Evolutionary conservation across 306 rosid species (phyloP), one percentile per base, ranked within the genome.

Genomic region (Datisca glomerata): DNA sequence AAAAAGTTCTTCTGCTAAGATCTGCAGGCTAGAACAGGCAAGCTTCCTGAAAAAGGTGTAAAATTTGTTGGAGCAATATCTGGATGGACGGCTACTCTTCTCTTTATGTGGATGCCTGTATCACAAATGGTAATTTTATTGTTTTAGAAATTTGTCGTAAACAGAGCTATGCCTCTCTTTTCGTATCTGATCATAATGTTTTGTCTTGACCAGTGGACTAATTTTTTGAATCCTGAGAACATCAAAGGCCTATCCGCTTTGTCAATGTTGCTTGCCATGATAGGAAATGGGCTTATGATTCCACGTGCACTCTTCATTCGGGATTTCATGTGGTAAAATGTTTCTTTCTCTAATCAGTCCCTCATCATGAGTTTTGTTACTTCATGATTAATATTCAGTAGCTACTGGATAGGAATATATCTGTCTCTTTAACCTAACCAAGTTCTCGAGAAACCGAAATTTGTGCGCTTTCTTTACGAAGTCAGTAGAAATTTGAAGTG

Each of bases 31-130:
- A 68, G 94, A 57, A 59, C 24, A 21, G 95, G 93, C 33, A 89
- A 80, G 56, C 86, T 89, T 61, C 66, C 93, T 17, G 69, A 72
- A 60, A 21, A 70, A 63, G 91, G 93, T 53, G 65, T 54, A 54
- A 66, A 73, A 68, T 72, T 89, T 68, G 95, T 89, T 47, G 93
- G 95, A 55, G 81, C 76, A 43, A 65, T 89, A 58, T 89, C 95
- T 34, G 97, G 93, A 50, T 89, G 95, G 97, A 83, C 91, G 6
- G 97, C 97, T 45, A 89, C 97, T 2, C 63, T 89, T 37, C 97
- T 89, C 58, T 89, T 89, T 70, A 89, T 89, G 97, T 89, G 95
- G 97, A 89, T 83, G 94, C 97, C 97, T 0, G 76, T 89, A 57
- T 74, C 97, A 5, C 97, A 83, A 71, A 44, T 89, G 95, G 97